Base-by-base conservation (phyloP, 1,139 yeast species). In the Debaryomyces robertsiae region DNA sequence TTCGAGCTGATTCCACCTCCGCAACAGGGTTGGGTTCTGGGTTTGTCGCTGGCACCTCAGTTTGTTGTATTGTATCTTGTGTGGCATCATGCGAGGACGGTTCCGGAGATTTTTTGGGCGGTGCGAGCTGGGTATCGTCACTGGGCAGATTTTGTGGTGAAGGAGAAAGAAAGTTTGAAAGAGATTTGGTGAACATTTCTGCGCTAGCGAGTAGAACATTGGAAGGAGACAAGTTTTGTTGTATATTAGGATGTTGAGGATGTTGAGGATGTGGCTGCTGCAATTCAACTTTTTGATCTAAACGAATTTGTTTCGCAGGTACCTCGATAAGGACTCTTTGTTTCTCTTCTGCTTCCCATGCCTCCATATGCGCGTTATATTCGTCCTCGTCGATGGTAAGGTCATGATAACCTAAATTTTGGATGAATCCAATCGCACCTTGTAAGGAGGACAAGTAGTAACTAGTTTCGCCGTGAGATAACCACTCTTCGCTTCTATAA, bases 371-470 rank as follows among this genome's bases (percentile, higher is more conserved):
- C 0, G 69, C 68, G 39, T 69, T 69, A 47, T 62, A 75, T 43
- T 84, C 90, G 41, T 79, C 81, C 37, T 75, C 73, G 3, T 70
- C 60, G 3, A 90, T 79, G 1, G 91, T 81, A 38, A 91, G 65
- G 24, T 81, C 78, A 2, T 77, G 75, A 32, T 67, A 63, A 35
- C 73, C 77, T 35, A 91, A 61, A 16, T 79, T 77, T 44, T 82
- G 78, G 18, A 91, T 77, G 57, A 90, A 91, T 42, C 81, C 76
- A 24, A 89, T 76, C 0, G 96, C 96, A 3, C 93, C 94, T 55
- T 87, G 89, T 23, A 88, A 63, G n/a, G 95, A 85, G 28, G 94
- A 84, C 41, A 91, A 68, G 58, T 91, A 91, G 58, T 91, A 91
- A 30, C 93, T 85, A 0, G 93, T 83, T 58, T 91, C 98, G 3